Percentiles rank a stretch among this genome's conserved stretches.
Conservation (phyloP, 768 basidiomycete species). For the Pholiota conissans region DNA sequence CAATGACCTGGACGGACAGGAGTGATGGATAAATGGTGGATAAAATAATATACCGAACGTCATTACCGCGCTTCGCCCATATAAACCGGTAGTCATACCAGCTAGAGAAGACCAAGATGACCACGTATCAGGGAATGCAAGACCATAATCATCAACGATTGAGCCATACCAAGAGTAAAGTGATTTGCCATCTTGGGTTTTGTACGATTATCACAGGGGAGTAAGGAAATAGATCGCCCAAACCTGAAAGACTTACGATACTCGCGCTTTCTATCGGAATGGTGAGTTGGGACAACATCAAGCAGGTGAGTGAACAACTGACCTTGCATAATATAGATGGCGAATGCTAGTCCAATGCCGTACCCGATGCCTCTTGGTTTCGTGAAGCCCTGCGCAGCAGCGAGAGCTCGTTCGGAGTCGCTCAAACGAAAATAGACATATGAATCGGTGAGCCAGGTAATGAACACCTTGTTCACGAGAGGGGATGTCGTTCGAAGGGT, state of each 20-base stretch:
- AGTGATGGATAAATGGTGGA: background rate
- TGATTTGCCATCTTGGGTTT: constrained; percentile 42
- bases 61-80: constrained; percentile 45
- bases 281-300: background rate
- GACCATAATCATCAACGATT: background rate
- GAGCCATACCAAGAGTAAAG: constrained; percentile 36
- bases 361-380: constrained; percentile 53
- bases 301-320: constrained; percentile 7
- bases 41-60: background rate
- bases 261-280: constrained; percentile 38
- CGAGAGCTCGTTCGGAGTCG: constrained; percentile 34
- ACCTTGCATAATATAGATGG: constrained; percentile 64
- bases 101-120: constrained; percentile 20
- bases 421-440: constrained; percentile 41
- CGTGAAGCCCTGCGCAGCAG: constrained; percentile 23
- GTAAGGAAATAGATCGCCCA: background rate
- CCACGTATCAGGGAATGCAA: background rate
- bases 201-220: background rate
- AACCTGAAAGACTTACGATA: constrained; percentile 36
- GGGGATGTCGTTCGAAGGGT: constrained; percentile 55
- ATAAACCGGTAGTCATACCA: constrained; percentile 48
- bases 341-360: constrained; percentile 61
- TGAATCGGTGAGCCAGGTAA: constrained; percentile 57
- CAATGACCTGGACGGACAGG: constrained; percentile 32
- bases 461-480: constrained; percentile 55